Percentiles rank a stretch among this genome's conserved stretches.
Conservation (phyloP, 495 filamentous ascomycete species). For the Hypoxylon lienhwacheense region DNA sequence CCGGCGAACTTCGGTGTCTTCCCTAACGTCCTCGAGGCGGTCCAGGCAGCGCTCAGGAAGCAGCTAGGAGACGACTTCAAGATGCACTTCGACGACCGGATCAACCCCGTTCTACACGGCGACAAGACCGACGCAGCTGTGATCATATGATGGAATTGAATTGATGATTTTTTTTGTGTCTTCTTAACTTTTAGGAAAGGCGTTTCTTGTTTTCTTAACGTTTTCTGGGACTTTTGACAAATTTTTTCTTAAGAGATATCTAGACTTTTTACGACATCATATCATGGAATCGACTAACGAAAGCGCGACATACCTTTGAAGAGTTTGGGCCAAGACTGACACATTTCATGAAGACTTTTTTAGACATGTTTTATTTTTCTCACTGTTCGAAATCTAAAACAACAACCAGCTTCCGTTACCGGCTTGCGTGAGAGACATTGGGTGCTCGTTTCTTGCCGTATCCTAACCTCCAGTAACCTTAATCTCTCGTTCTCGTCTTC, state of each 20-base stretch:
- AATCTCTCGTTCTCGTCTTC: too few relatives aligned
- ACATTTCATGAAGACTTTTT: slow-evolving; percentile 17
- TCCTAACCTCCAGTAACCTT: too few relatives aligned
- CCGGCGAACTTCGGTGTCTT: slow-evolving; percentile 92
- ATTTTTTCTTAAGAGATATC: slow-evolving; percentile 8
- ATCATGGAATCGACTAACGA: slow-evolving; percentile 26
- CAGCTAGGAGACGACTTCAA: slow-evolving; percentile 66
- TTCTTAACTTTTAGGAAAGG: slow-evolving; percentile 8
- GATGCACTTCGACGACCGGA: slow-evolving; percentile 50
- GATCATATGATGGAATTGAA: slow-evolving; percentile 28
- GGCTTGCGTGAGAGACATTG: slow-evolving; percentile 11
- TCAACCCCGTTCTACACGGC: slow-evolving; percentile 67
- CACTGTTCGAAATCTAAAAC: too few relatives aligned
- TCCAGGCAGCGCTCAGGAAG: slow-evolving; percentile 92
- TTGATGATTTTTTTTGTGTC: slow-evolving; percentile 1
- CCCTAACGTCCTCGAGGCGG: slow-evolving; percentile 78
- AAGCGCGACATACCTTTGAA: slow-evolving; percentile 17
- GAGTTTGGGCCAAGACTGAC: slow-evolving; percentile 31
- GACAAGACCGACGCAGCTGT: slow-evolving; percentile 42
- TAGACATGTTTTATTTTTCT: too few relatives aligned
- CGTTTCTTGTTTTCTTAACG: too few relatives aligned
- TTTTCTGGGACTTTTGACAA: slow-evolving; percentile 19
- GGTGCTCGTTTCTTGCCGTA: slow-evolving; percentile 18
- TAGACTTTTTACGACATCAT: slow-evolving; percentile 17
- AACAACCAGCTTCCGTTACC: slow-evolving; percentile 17